Conservation (phyloP, 306 rosid species). For the Herpetospermum pedunculosum region DNA sequence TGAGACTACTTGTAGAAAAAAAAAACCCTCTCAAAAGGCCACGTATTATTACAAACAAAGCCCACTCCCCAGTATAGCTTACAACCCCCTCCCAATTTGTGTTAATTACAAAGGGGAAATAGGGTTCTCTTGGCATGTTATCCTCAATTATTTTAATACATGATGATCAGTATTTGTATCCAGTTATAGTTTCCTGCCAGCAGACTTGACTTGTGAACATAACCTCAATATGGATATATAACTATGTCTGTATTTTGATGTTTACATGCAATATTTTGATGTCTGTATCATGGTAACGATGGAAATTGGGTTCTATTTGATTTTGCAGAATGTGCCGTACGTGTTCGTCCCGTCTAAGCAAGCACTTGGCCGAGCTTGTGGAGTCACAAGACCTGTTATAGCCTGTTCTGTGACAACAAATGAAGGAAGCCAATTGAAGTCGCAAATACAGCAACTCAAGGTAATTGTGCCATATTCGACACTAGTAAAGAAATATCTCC, state of each 20-base stretch:
- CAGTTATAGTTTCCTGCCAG: background rate
- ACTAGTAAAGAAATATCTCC: background rate
- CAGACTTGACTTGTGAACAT: background rate
- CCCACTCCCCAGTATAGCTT: background rate
- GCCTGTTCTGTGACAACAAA: slow-evolving; percentile 83
- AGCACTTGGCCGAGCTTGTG: slow-evolving; percentile 93
- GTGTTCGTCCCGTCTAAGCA: slow-evolving; percentile 86
- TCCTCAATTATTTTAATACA: background rate
- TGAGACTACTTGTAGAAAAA: too few species aligned
- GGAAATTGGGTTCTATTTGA: background rate
- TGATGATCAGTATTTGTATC: background rate
- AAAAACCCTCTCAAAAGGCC: too few species aligned
- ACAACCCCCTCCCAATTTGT: background rate
- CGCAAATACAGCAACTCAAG: slow-evolving; percentile 80
- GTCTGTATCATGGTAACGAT: background rate
- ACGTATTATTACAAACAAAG: background rate
- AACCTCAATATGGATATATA: background rate
- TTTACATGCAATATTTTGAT: background rate
- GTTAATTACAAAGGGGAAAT: background rate
- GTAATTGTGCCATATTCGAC: slow-evolving; percentile 15
- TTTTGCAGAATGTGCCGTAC: slow-evolving; percentile 68
- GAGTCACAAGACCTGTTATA: slow-evolving; percentile 81
- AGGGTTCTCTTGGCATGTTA: background rate
- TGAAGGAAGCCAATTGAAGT: slow-evolving; percentile 88
- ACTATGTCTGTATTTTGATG: background rate